phyloP scores from a whole-genome alignment of 495 filamentous ascomycete genomes.

The Lasiosphaeris hirsuta region DNA sequence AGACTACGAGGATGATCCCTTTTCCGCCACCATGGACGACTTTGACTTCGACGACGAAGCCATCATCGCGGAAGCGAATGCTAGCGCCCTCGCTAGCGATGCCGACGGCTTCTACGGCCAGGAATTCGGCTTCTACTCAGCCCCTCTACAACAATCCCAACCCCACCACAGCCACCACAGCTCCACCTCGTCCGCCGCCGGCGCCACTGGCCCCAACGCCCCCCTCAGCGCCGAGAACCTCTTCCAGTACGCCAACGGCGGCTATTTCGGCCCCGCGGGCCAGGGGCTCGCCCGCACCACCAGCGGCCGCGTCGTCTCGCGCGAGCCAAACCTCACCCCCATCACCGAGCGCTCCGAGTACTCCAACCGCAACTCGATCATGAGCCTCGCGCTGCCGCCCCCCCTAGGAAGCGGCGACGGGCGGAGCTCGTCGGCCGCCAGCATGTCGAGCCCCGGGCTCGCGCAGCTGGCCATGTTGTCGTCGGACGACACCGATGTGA shows the following conservation, averaged over 20 bases:
- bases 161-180: constrained; percentile 23
- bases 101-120: constrained; percentile 91
- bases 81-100: constrained; percentile 87
- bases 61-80: constrained; percentile 93
- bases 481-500: constrained; percentile 49
- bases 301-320: constrained; percentile 67
- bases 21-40: constrained; percentile 26
- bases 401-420: constrained; percentile 39
- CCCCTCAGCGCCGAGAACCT: constrained; percentile 39
- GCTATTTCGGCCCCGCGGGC: constrained; percentile 80
- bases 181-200: constrained; percentile 2
- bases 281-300: constrained; percentile 54
- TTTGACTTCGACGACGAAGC: constrained; percentile 70
- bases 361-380: constrained; percentile 87
- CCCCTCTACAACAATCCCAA: constrained; percentile 39
- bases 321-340: constrained; percentile 89
- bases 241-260: constrained; percentile 68
- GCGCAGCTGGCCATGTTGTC: constrained; percentile 71
- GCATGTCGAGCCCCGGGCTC: constrained; percentile 55
- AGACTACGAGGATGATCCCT: constrained; percentile 37
- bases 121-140: constrained; percentile 96
- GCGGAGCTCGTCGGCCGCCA: constrained; percentile 8
- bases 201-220: constrained; percentile 20
- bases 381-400: constrained; percentile 62
- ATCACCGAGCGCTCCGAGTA: constrained; percentile 97